phyloP scores from a whole-genome alignment of 495 filamentous ascomycete genomes.

The Platismatia glauca region DNA sequence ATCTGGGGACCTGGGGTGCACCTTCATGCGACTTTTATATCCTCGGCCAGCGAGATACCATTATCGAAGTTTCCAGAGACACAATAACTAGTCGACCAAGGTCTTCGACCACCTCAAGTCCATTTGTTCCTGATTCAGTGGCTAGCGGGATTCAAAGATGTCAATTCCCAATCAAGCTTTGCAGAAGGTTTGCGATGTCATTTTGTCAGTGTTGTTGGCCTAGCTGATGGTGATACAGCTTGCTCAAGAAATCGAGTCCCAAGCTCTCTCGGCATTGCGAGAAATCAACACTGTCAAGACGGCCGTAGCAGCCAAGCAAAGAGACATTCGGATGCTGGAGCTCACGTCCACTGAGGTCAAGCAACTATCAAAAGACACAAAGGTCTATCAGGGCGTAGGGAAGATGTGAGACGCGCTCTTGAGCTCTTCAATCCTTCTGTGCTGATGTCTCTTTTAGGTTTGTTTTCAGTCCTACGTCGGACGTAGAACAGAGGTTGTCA shows the following conservation, averaged over 20 bases:
- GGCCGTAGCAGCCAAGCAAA: constrained; percentile 77
- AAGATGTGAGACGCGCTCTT: constrained; percentile 65
- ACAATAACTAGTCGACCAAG: not conserved
- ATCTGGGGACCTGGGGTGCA: no score
- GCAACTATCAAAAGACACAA: constrained; percentile 65
- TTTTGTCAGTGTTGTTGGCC: not conserved
- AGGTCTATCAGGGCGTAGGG: constrained; percentile 88
- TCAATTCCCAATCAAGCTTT: constrained; percentile 93
- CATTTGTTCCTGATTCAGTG: not conserved
- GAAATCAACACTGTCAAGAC: constrained; percentile 81
- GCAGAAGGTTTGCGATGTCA: constrained; percentile 58
- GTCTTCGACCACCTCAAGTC: not conserved
- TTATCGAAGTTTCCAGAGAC: not conserved
- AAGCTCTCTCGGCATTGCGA: constrained; percentile 78
- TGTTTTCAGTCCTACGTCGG: constrained; percentile 60
- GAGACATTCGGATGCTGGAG: constrained; percentile 81
- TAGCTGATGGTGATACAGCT: constrained; percentile 46
- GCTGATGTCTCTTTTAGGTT: constrained; percentile 53
- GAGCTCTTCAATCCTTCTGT: not conserved
- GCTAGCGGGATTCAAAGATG: constrained; percentile 43
- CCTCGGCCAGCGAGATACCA: not conserved
- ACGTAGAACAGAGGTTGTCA: constrained; percentile 66
- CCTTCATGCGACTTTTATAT: not conserved
- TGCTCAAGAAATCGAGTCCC: constrained; percentile 86
- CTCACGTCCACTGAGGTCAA: constrained; percentile 77